Evolutionary conservation across 306 rosid species (phyloP).

Genomic region (Rubus idaeus): DNA sequence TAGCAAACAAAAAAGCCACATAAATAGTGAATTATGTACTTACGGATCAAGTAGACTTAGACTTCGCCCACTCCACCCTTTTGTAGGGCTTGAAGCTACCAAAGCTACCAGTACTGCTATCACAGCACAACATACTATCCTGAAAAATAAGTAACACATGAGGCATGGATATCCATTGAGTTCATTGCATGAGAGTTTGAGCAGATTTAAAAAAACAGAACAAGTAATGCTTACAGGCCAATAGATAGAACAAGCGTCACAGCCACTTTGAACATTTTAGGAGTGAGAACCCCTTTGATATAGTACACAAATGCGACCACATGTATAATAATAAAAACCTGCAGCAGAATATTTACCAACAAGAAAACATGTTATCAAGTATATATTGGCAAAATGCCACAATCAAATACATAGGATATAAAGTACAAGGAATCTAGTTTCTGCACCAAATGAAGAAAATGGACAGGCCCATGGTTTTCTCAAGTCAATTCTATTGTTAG

Average conservation of each 20-base stretch:
- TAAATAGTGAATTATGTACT: conserved; percentile 37
- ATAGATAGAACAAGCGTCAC: conserved; percentile 74
- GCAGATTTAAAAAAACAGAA: conserved; percentile 19
- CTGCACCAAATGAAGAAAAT: background rate
- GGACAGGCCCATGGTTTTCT: background rate
- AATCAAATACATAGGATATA: background rate
- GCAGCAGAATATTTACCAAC: conserved; percentile 29
- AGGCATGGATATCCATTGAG: conserved; percentile 26
- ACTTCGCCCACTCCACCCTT: conserved; percentile 99
- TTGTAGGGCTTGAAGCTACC: conserved; percentile 98
- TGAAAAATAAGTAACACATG: conserved; percentile 45
- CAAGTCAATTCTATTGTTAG: background rate
- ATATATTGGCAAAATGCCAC: background rate
- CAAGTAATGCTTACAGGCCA: conserved; percentile 71
- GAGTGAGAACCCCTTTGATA: conserved; percentile 84
- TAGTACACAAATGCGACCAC: conserved; percentile 95
- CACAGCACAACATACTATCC: conserved; percentile 69
- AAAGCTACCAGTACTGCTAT: conserved; percentile 81
- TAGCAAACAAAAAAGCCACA: conserved; percentile 22
- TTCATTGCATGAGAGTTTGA: conserved; percentile 16
- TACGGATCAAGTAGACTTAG: conserved; percentile 96
- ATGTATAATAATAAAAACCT: conserved; percentile 95
- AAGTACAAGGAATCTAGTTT: background rate
- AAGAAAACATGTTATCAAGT: conserved; percentile 23
- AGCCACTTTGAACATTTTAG: conserved; percentile 93